Evolutionary conservation across 164 flowering plant species (phyloP).

Genomic region (Aristolochia contorta): DNA sequence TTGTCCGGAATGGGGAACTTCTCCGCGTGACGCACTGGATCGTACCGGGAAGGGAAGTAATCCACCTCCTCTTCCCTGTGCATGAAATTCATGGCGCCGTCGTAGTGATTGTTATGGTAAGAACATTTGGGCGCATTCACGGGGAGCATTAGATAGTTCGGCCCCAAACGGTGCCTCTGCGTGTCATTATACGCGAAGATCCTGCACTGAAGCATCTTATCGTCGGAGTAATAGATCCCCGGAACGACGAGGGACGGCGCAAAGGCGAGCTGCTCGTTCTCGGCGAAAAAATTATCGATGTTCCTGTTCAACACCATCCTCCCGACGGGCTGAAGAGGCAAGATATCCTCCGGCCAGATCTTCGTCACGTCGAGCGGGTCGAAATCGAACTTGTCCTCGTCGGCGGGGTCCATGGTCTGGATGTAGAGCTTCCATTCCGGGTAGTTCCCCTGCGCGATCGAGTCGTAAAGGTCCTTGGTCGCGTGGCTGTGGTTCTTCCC

Average conservation of each 20-base stretch:
- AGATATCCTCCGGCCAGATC: conserved; percentile 87
- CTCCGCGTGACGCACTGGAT: conserved; percentile 84
- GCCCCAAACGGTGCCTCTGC: conserved; percentile 87
- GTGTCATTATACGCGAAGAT: conserved; percentile 74
- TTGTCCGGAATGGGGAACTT: conserved; percentile 54
- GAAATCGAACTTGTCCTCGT: conserved; percentile 66
- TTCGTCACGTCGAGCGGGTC: conserved; percentile 84
- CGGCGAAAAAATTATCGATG: conserved; percentile 85
- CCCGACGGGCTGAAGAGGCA: conserved; percentile 81
- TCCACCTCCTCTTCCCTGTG: conserved; percentile 93
- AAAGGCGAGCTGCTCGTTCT: conserved; percentile 80
- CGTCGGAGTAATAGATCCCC: conserved; percentile 75
- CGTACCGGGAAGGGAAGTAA: conserved; percentile 95
- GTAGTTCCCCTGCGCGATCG: conserved; percentile 70
- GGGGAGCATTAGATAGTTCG: conserved; percentile 82
- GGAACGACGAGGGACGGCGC: conserved; percentile 71
- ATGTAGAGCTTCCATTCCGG: conserved; percentile 87
- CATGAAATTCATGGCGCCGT: conserved; percentile 89
- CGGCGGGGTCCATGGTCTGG: conserved; percentile 76
- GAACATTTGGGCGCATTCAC: conserved; percentile 77
- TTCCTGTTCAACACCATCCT: conserved; percentile 77
- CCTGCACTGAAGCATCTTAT: conserved; percentile 68
- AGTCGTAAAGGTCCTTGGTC: conserved; percentile 77
- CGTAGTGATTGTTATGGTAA: conserved; percentile 83
- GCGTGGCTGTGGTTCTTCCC: conserved; percentile 89